Evolutionary conservation across 1,139 yeast species (phyloP), one percentile per base, ranked within the genome.

Genomic region (Candida neerlandica): DNA sequence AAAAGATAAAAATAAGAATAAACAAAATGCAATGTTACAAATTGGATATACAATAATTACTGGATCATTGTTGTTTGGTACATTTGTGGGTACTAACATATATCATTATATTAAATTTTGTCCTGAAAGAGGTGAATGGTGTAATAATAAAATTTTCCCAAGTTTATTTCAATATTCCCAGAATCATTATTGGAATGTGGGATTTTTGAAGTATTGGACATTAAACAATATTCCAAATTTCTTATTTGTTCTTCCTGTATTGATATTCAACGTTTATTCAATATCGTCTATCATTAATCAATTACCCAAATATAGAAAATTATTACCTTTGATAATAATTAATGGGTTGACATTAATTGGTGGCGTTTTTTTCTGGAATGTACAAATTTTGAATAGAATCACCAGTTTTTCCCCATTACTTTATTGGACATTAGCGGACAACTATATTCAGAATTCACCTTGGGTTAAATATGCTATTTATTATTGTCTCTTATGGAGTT

Each of bases 121-220:
- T 63, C 86, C 89, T 0, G 77, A 71, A n/a, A 68, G 89, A 55
- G 85, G 86, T 1, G 86, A 77, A 54, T 94, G 98, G 98, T 94
- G 99, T 64, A 56, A 63, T 14, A 55, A 65, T 19, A 62, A 54
- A 23, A 7, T 23, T 11, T 43, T 86, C 0, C 90, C 91, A 3
- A 78, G 88, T 32, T 73, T 94, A 35, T 85, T 86, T 60, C 67
- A 80, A n/a, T 89, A 77, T 64, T 89, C 96, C 6, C 99, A 94
- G 66, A 53, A 69, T 2, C 77, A 84, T 55, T 92, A 94, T 65
- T 94, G 99, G 99, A 80, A 83, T 57, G 78, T 76, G 43, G 99
- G 99, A 0, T 82, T 92, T 49, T 67, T 94, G 46, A 73, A 70
- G 43, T 94, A 94, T 65, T 94, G 97, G 95, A 85, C 95, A 0